Evolutionary conservation across 2,329 filamentous ascomycete genomes (phyloP).

Genomic region (Diatrype stigma): DNA sequence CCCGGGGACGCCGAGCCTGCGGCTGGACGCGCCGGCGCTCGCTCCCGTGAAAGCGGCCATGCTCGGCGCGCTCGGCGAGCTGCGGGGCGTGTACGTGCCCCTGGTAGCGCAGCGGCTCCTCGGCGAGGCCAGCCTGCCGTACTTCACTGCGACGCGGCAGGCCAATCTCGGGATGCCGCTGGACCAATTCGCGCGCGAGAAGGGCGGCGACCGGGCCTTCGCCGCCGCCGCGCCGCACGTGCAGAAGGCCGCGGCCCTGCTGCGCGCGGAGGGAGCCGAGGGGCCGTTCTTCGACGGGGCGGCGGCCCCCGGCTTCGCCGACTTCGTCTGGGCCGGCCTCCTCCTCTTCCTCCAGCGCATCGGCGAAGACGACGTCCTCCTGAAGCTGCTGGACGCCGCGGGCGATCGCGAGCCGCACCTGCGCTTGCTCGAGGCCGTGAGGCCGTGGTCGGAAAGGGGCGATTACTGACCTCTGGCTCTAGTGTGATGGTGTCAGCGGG

Average conservation of each 20-base stretch:
- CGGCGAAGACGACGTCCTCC: conserved; percentile 30
- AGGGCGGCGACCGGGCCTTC: conserved; percentile 49
- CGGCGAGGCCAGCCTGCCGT: conserved; percentile 43
- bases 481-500: no score
- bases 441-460: conserved; percentile 37
- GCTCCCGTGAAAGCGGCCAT: conserved; percentile 40
- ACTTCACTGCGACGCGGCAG: conserved; percentile 52
- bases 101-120: conserved; percentile 48
- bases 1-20: conserved; percentile 50
- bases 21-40: conserved; percentile 50
- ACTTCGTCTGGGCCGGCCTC: conserved; percentile 51
- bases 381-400: conserved; percentile 31
- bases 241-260: conserved; percentile 34
- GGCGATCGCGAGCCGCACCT: conserved; percentile 36
- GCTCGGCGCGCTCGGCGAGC: conserved; percentile 19
- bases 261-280: conserved; percentile 47
- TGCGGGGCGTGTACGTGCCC: conserved; percentile 42
- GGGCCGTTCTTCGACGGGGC: conserved; percentile 61
- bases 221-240: conserved; percentile 32
- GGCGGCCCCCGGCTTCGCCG: conserved; percentile 50
- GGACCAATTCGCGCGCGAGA: conserved; percentile 40
- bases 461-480: conserved; percentile 23
- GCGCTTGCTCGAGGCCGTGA: conserved; percentile 35
- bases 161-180: conserved; percentile 48
- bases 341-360: conserved; percentile 33